Conservation (phyloP, 352 stramenopile species). For the Pythium rishiriense region DNA sequence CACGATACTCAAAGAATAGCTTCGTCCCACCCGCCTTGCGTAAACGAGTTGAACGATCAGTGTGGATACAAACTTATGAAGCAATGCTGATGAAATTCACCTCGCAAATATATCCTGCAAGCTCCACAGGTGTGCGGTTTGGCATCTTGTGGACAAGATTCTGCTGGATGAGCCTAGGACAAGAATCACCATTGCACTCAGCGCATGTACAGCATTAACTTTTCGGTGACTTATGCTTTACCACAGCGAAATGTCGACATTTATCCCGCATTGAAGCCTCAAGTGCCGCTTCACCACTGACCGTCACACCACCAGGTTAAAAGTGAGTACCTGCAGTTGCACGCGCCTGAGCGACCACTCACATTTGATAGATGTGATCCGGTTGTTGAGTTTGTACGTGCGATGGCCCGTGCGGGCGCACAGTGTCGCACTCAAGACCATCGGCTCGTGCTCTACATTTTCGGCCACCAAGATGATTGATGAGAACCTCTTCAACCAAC, state of each 20-base stretch:
- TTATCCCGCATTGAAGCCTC: conserved; percentile 38
- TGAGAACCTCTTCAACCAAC: not conserved
- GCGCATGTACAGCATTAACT: not conserved
- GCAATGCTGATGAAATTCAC: conserved; percentile 8
- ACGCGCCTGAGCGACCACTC: not conserved
- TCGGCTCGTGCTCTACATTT: conserved; percentile 27
- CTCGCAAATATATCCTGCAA: conserved; percentile 42
- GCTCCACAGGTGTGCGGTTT: conserved; percentile 26
- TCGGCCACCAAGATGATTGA: not conserved
- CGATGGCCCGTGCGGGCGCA: conserved; percentile 32
- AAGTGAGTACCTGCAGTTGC: not conserved
- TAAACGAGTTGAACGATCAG: not conserved
- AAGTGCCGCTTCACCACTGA: conserved; percentile 44
- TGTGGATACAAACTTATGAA: not conserved
- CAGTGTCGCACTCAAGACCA: conserved; percentile 30
- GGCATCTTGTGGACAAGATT: conserved; percentile 46
- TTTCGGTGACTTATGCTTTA: not conserved
- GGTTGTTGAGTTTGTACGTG: conserved; percentile 43
- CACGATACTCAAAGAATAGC: conserved; percentile 38
- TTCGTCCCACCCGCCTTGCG: conserved; percentile 38
- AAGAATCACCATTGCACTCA: not conserved
- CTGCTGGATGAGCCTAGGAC: conserved; percentile 42
- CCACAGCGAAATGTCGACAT: conserved; percentile 45
- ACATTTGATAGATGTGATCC: conserved; percentile 39
- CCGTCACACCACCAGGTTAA: not conserved